phyloP scores from a whole-genome alignment of 306 rosid species.

The Phaseolus lunatus region DNA sequence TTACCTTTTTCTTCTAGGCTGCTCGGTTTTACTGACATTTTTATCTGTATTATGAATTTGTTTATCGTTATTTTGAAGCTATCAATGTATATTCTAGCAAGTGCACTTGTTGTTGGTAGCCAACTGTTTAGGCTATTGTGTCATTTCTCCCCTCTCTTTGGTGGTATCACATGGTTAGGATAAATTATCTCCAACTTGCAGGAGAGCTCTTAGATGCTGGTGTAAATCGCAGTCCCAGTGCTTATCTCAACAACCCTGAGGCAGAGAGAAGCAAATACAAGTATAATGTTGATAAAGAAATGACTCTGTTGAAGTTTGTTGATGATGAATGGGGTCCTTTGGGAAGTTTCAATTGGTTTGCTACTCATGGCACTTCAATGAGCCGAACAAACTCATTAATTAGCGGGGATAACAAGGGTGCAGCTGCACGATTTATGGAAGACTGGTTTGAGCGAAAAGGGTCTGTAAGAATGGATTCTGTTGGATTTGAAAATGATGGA shows the following conservation, averaged over 20 bases:
- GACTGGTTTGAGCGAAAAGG: conserved; percentile 83
- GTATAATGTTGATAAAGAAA: conserved; percentile 86
- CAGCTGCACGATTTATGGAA: conserved; percentile 98
- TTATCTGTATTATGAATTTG: neutral
- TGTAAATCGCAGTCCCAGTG: conserved; percentile 95
- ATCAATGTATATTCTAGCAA: conserved; percentile 16
- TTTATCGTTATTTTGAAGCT: conserved; percentile 24
- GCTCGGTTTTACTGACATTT: neutral
- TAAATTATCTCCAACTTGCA: conserved; percentile 53
- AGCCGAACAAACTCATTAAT: conserved; percentile 86
- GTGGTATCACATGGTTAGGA: conserved; percentile 16
- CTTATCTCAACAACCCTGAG: conserved; percentile 87
- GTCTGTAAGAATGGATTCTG: conserved; percentile 31
- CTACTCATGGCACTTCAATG: conserved; percentile 99
- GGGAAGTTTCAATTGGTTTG: conserved; percentile 97
- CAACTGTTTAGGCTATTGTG: conserved; percentile 17
- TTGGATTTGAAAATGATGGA: conserved; percentile 49
- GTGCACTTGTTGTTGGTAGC: conserved; percentile 24
- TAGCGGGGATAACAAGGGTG: conserved; percentile 97
- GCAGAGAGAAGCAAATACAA: conserved; percentile 79
- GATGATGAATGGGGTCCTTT: conserved; percentile 89
- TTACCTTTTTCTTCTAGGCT: conserved; percentile 2
- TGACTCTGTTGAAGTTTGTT: conserved; percentile 87
- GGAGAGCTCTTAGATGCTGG: conserved; percentile 92
- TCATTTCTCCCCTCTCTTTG: conserved; percentile 28